Percentiles rank a stretch among this genome's conserved stretches.
Evolutionary conservation across 2,329 filamentous ascomycete genomes (phyloP).

Genomic region (Myriangium duriaei): DNA sequence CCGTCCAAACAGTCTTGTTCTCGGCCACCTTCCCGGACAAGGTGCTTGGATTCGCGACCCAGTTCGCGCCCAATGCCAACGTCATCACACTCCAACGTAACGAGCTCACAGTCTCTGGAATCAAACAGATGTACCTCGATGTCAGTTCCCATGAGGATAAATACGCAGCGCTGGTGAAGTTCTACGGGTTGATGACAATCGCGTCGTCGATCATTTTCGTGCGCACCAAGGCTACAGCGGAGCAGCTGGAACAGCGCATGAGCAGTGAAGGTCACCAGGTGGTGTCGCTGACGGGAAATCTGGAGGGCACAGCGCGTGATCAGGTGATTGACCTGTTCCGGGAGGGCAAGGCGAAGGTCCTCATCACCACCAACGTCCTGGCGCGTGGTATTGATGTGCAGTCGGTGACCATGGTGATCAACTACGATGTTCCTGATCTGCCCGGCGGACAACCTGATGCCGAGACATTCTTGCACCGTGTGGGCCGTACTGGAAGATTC

Average conservation of each 20-base stretch:
- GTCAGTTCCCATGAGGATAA: slow-evolving; percentile 72
- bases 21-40: slow-evolving; percentile 86
- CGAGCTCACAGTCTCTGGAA: slow-evolving; percentile 90
- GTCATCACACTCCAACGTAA: slow-evolving; percentile 75
- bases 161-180: slow-evolving; percentile 76
- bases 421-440: slow-evolving; percentile 56
- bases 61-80: slow-evolving; percentile 77
- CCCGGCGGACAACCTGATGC: slow-evolving; percentile 62
- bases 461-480: slow-evolving; percentile 95
- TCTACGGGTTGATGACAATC: slow-evolving; percentile 93
- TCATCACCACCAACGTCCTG: slow-evolving; percentile 95
- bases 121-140: slow-evolving; percentile 96
- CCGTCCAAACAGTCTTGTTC: slow-evolving; percentile 83
- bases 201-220: slow-evolving; percentile 98
- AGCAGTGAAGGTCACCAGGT: slow-evolving; percentile 80
- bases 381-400: slow-evolving; percentile 89
- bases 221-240: slow-evolving; percentile 58
- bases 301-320: slow-evolving; percentile 76
- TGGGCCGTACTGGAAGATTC: slow-evolving; percentile 91
- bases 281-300: slow-evolving; percentile 74
- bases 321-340: slow-evolving; percentile 77
- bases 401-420: slow-evolving; percentile 94
- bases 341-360: slow-evolving; percentile 75
- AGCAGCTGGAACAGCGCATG: slow-evolving; percentile 77
- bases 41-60: slow-evolving; percentile 70